phyloP scores from a whole-genome alignment of 805 yeast species.

The Komagataella phaffii region DNA sequence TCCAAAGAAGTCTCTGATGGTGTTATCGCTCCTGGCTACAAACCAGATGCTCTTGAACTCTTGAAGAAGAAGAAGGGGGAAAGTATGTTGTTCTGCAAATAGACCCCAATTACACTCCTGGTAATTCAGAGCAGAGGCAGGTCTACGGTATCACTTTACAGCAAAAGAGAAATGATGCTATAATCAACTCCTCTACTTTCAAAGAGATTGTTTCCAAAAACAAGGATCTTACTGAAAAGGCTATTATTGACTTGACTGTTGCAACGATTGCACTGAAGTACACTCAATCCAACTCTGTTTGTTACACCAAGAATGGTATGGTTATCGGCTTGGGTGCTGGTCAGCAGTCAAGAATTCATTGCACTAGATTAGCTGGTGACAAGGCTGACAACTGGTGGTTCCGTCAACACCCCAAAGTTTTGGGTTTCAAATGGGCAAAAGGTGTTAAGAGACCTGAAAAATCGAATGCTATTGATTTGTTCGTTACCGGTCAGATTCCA shows the following conservation, averaged over 20 bases:
- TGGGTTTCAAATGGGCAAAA: constrained; percentile 93
- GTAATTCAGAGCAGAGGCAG: constrained; percentile 73
- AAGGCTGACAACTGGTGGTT: constrained; percentile 99
- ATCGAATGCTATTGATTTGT: constrained; percentile 94
- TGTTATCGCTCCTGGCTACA: constrained; percentile 95
- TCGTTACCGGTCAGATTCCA: constrained; percentile 86
- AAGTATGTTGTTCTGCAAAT: constrained; percentile 94
- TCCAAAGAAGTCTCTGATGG: constrained; percentile 97
- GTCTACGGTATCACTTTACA: constrained; percentile 92
- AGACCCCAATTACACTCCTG: constrained; percentile 89
- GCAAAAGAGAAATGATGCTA: constrained; percentile 97
- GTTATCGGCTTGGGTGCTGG: constrained; percentile 99
- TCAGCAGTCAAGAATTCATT: constrained; percentile 98
- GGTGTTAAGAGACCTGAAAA: constrained; percentile 98
- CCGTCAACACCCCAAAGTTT: constrained; percentile 93
- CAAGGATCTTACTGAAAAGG: constrained; percentile 83
- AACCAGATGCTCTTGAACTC: constrained; percentile 81
- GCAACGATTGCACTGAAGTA: constrained; percentile 96
- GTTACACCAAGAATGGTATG: constrained; percentile 99
- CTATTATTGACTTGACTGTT: constrained; percentile 83
- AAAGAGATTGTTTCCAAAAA: constrained; percentile 82
- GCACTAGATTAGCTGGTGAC: constrained; percentile 98
- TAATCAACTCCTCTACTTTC: constrained; percentile 81
- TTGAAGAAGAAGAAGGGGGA: constrained; percentile 86
- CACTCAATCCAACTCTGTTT: constrained; percentile 97